Base-by-base conservation (phyloP, 2,329 filamentous ascomycete species). In the Calonectria pauciramosa region DNA sequence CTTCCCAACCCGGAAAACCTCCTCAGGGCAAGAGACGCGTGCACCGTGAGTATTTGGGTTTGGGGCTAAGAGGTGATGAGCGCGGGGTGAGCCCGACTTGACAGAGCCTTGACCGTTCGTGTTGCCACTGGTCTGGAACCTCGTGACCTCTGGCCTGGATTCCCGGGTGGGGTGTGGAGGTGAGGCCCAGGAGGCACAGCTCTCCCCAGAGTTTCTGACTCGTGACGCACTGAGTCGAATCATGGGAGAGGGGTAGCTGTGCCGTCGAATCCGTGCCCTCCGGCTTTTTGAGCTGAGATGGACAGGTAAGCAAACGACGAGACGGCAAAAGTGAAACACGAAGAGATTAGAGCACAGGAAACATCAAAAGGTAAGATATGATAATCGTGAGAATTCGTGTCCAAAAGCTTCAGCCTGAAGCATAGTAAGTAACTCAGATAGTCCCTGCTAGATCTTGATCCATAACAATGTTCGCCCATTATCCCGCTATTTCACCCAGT, bases 391-490 rank as follows among this genome's bases (percentile, higher is more conserved):
- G 14, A 44, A 64, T 70, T 70, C 68, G 54, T 70, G 56, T 64
- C 28, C 28, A 34, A 70, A 56, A 23, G 68, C 68, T 70, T 70
- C 68, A 44, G 20, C 56, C 32, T 10, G 56, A 70, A 64, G 68
- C 68, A 51, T 52, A 36, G 6, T 30, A 52, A 70, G 47, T 54
- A 44, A 64, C 59, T 64, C 34, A 23, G 38, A 70, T 70, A 64
- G 56, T 54, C 26, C 49, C 32, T 44, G 49, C 30, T n/a, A 63
- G 8, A 51, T 54, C 68, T 47, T 64, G 34, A 54, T 38, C 41
- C 36, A 44, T 44, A 65, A 64, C 32, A 52, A 67, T 52, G 36
- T 70, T 70, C 68, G 68, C 68, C 68, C 56, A 64, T 54, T 64
- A 52, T 64, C 36, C 59, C 56, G 54, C 51, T 32, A 49, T n/a